Evolutionary conservation across 352 stramenopile genomes (phyloP).

Genomic region (Globisporangium iwayamae): DNA sequence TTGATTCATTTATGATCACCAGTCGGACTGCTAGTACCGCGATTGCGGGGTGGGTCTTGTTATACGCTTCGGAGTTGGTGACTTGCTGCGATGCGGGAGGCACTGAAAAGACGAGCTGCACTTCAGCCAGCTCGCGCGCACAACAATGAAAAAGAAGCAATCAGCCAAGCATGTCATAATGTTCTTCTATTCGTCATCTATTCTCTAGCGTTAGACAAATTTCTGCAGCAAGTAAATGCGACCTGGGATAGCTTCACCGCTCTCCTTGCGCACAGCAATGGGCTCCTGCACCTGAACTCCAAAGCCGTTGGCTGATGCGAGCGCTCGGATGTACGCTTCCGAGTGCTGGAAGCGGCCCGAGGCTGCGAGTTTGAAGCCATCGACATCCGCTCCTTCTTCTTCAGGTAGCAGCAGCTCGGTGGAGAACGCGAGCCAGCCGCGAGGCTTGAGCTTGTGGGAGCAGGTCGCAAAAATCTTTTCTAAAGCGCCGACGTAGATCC

Average conservation of each 20-base stretch:
- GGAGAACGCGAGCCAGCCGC: slow-evolving; percentile 64
- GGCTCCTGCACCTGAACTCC: slow-evolving; percentile 32
- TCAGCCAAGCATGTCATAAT: no score
- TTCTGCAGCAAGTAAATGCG: slow-evolving; percentile 55
- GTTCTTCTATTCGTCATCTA: neutral
- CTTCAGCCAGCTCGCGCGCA: no score
- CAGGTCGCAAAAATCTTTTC: slow-evolving; percentile 55
- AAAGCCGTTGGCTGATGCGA: slow-evolving; percentile 42
- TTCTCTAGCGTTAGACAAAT: neutral
- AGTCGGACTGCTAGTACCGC: no score
- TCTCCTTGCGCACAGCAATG: slow-evolving; percentile 69
- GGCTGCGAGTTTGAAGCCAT: slow-evolving; percentile 45
- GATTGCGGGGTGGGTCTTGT: no score
- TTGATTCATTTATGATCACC: no score
- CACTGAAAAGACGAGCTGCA: no score
- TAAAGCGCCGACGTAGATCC: slow-evolving; percentile 81
- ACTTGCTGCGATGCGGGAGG: no score
- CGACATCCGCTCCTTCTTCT: neutral
- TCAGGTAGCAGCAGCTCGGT: slow-evolving; percentile 41
- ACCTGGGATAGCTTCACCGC: slow-evolving; percentile 59
- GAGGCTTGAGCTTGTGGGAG: slow-evolving; percentile 34
- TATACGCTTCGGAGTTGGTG: no score
- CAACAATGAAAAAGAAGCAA: neutral
- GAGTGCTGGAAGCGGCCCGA: slow-evolving; percentile 82
- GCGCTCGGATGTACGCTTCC: slow-evolving; percentile 48